phyloP scores from a whole-genome alignment of 73 alveolate species.

The Tetrahymena thermophila region DNA sequence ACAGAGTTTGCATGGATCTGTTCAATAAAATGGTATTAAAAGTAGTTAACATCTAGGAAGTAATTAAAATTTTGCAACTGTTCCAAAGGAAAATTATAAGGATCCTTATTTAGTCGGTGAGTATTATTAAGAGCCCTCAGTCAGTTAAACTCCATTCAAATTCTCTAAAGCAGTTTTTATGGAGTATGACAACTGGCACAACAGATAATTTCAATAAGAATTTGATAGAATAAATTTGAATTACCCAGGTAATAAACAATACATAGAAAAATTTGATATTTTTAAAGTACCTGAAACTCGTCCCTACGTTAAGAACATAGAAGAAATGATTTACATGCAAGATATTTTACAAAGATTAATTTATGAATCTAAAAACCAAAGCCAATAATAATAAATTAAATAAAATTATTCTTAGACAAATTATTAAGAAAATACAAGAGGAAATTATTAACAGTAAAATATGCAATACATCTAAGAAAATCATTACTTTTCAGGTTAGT shows the following conservation, averaged over 20 bases:
- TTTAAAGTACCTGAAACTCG: background rate
- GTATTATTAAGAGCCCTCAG: background rate
- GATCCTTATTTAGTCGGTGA: background rate
- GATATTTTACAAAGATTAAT: background rate
- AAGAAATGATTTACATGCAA: background rate
- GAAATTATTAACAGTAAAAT: background rate
- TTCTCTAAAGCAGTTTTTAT: background rate
- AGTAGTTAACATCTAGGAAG: background rate
- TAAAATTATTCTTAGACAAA: background rate
- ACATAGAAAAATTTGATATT: background rate
- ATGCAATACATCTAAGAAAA: background rate
- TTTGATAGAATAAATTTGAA: background rate
- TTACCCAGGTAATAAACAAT: background rate
- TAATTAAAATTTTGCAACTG: background rate
- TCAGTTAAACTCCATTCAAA: background rate
- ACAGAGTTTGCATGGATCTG: background rate
- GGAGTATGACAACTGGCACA: background rate
- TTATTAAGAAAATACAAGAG: background rate
- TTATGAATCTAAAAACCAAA: background rate
- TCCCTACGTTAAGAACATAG: background rate
- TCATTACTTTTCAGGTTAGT: background rate
- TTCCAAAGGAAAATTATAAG: background rate
- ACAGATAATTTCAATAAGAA: background rate
- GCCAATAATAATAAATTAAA: background rate
- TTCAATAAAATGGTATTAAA: background rate